Evolutionary conservation across 305 asterid genomes (phyloP).

Genomic region (Fraxinus platypoda): DNA sequence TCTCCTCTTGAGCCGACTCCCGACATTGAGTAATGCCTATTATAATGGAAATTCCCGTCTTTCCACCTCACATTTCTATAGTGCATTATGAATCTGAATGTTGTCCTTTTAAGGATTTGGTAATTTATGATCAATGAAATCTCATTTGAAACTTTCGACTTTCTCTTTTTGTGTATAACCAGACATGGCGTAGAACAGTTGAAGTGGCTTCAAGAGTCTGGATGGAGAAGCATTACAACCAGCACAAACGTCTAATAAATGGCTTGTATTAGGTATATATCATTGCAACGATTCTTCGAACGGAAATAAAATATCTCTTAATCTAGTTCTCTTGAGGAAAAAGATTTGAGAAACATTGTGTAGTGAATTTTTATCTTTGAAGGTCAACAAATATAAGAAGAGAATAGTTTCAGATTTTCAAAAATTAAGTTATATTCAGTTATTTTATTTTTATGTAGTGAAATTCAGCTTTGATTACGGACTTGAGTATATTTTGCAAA

Average conservation of each 20-base stretch:
- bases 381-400: neutral
- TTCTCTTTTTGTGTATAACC: neutral
- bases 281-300: neutral
- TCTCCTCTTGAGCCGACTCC: neutral
- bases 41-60: neutral
- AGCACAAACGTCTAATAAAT: constrained; percentile 65
- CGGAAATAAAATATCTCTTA: neutral
- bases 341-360: neutral
- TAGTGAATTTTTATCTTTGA: neutral
- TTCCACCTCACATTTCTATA: neutral
- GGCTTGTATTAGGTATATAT: constrained; percentile 38
- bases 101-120: neutral
- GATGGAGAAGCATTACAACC: constrained; percentile 81
- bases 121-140: neutral
- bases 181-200: constrained; percentile 82
- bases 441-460: neutral
- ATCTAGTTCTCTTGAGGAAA: neutral
- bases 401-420: neutral
- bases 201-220: constrained; percentile 76
- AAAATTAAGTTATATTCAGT: neutral
- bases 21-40: neutral
- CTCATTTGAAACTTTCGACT: neutral
- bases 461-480: neutral
- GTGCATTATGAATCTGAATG: neutral
- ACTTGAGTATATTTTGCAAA: neutral